Evolutionary conservation across 2,329 filamentous ascomycete species (phyloP).

Genomic region (Stagonosporopsis chrysanthemi): DNA sequence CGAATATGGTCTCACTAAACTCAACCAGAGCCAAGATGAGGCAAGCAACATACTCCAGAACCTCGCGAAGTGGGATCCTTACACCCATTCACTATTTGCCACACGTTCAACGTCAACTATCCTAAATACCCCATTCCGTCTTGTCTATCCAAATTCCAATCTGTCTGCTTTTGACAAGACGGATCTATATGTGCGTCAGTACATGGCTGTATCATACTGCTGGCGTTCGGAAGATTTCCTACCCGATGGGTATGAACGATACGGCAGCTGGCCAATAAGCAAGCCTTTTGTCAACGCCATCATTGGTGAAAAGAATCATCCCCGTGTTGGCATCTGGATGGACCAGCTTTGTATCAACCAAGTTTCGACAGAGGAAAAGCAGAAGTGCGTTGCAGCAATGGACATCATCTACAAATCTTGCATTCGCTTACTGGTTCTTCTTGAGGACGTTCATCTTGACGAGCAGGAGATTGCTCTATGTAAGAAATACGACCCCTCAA

Average conservation of each 20-base stretch:
- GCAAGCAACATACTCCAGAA: slow-evolving; percentile 12
- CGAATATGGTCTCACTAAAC: slow-evolving; percentile 13
- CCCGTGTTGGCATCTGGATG: slow-evolving; percentile 28
- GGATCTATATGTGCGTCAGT: slow-evolving; percentile 24
- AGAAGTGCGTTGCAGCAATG: slow-evolving; percentile 26
- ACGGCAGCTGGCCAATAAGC: slow-evolving; percentile 27
- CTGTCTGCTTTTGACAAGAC: slow-evolving; percentile 17
- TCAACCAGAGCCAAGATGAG: slow-evolving; percentile 10
- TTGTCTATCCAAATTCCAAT: slow-evolving; percentile 19
- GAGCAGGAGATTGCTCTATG: slow-evolving; percentile 11
- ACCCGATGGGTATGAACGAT: slow-evolving; percentile 8
- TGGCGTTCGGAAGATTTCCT: slow-evolving; percentile 23
- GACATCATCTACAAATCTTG: slow-evolving; percentile 29
- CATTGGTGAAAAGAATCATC: slow-evolving; percentile 22
- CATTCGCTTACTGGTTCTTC: slow-evolving; percentile 19
- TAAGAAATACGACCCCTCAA: slow-evolving; percentile 3
- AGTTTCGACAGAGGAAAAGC: slow-evolving; percentile 14
- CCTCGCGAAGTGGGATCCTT: slow-evolving; percentile 18
- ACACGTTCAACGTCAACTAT: slow-evolving; percentile 18
- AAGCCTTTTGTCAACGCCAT: slow-evolving; percentile 27
- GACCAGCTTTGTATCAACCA: slow-evolving; percentile 31
- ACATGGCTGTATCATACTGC: slow-evolving; percentile 28
- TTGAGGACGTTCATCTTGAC: slow-evolving; percentile 25
- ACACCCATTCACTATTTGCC: slow-evolving; percentile 7
- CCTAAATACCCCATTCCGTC: slow-evolving; percentile 24